These are phyloP conservation scores for Acacia confusa DNA, from an alignment of 306 rosid species.

Conservation along the genomic window DNA sequence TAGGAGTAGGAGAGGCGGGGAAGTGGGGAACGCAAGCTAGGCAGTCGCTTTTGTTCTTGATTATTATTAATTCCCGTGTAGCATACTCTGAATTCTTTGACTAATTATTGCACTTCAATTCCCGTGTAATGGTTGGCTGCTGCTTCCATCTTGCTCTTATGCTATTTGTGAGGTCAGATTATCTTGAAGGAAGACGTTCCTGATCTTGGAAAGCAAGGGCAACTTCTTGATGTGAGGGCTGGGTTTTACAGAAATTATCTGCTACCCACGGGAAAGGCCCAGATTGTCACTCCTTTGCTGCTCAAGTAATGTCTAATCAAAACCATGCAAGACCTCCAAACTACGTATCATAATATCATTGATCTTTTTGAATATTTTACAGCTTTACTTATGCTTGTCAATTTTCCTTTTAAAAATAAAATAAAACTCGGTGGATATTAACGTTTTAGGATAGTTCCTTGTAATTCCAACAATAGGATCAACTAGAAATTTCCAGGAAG, in stretches of 20 bases:
- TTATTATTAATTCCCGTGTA: neutral
- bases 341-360: neutral
- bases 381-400: slow-evolving; percentile 12
- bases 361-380: neutral
- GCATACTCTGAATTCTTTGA: neutral
- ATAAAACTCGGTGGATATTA: neutral
- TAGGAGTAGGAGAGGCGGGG: neutral
- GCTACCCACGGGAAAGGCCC: slow-evolving; percentile 76
- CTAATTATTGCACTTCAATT: neutral
- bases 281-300: slow-evolving; percentile 69
- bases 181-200: slow-evolving; percentile 80
- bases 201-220: slow-evolving; percentile 70
- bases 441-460: neutral
- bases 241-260: slow-evolving; percentile 83
- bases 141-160: neutral
- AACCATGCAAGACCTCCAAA: slow-evolving; percentile 12
- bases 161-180: slow-evolving; percentile 54
- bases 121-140: neutral
- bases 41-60: neutral
- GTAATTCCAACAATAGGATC: neutral
- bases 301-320: slow-evolving; percentile 67
- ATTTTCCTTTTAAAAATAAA: slow-evolving; percentile 13
- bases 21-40: neutral
- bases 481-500: neutral
- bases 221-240: slow-evolving; percentile 74